Evolutionary conservation across 78 protist genomes (phyloP).

Genomic region (Pelomyxa schiedti): DNA sequence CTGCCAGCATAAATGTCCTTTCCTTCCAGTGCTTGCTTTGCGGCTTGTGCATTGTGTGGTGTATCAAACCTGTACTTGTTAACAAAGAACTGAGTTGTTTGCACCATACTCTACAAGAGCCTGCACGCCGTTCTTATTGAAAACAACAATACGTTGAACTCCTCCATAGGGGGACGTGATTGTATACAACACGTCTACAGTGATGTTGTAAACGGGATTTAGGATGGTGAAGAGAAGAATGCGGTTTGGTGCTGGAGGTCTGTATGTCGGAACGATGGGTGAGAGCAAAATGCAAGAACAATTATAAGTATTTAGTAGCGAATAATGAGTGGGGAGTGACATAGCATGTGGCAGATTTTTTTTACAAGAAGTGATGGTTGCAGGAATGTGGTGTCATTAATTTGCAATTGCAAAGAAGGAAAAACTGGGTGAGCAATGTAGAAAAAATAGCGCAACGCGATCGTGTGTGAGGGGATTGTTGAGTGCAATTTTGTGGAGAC

Average conservation of each 20-base stretch:
- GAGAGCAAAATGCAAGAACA: no score
- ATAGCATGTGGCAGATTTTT: constrained; percentile 4
- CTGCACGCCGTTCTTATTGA: constrained; percentile 22
- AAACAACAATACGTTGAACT: constrained; percentile 28
- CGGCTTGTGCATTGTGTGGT: no score
- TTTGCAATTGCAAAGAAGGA: no score
- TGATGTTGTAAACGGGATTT: constrained; percentile 9
- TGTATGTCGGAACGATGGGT: no score
- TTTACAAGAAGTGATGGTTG: neutral
- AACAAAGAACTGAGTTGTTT: constrained; percentile 9
- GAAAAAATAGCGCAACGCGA: no score
- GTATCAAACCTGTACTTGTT: no score
- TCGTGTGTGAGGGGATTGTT: neutral
- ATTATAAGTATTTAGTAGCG: no score
- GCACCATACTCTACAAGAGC: constrained; percentile 45
- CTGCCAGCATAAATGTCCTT: constrained; percentile 33
- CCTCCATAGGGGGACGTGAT: constrained; percentile 17
- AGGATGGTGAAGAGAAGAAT: constrained; percentile 24
- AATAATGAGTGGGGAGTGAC: no score
- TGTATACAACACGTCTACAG: constrained; percentile 20
- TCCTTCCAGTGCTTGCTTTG: constrained; percentile 18
- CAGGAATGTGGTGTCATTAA: neutral
- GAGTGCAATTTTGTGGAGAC: neutral
- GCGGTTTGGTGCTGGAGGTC: no score
- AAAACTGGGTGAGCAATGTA: no score